Evolutionary conservation across 2,329 filamentous ascomycete genomes (phyloP), one percentile per base, ranked within the genome.

Genomic region (Monosporascus sp.): DNA sequence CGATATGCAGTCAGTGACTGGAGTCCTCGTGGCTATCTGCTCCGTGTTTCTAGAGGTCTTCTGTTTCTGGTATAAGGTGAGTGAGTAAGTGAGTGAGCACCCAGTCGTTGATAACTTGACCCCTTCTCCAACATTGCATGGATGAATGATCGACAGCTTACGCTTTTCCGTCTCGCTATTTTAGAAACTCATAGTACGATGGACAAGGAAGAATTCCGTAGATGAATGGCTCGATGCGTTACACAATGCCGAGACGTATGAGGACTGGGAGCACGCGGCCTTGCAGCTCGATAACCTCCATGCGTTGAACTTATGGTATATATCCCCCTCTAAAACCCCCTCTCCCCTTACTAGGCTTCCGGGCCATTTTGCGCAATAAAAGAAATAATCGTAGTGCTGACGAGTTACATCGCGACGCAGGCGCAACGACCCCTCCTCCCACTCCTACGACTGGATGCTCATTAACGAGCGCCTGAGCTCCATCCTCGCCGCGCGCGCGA

Each of bases 261-360:
- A 94, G 65, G 87, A 94, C 67, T 97, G 91, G 91, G 87, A 93
- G 67, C 85, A 86, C 59, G 85, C 87, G n/a, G 90, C 91, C 1
- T 81, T 88, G 58, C 82, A 89, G 63, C 79, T 96, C n/a, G 92
- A 96, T 69, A 86, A 87, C 63, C 76, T 89, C 19, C 78, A 91
- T n/a, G 86, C 86, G 43, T 83, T 91, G 60, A 89, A 95, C 71
- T 70, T 91, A 56, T 96, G 89, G 89, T 89, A 74, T 54, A 71
- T 58, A 35, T 24, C 26, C 43, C 7, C 47, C 19, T 16, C 19
- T 37, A 50, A 40, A 22, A 37, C 46, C 16, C 16, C 27, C 27
- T 31, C 27, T 31, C 27, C 11, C 3, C 3, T 31, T 31, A 1
- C 27, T 31, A 31, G 27, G 27, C 27, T 31, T 11, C 17, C 38